Conservation (phyloP, 371 early-diverging fungal species). For the Phascolomyces articulosus region DNA sequence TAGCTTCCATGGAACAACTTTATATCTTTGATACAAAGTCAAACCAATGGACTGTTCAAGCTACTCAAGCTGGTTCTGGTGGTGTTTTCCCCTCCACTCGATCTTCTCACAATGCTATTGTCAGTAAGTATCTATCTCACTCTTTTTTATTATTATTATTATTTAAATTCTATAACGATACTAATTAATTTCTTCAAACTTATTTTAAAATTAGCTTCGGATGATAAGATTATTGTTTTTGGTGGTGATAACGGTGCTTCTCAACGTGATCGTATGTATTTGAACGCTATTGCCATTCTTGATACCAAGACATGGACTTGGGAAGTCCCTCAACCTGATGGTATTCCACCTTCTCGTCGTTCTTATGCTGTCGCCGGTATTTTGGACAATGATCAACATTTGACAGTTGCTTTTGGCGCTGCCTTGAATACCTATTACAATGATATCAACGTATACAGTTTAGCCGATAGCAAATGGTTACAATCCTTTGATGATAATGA, state of each 20-base stretch:
- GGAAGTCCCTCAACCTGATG: slow-evolving; percentile 31
- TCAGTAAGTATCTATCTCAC: slow-evolving; percentile 32
- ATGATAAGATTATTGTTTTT: slow-evolving; percentile 46
- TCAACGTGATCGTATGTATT: slow-evolving; percentile 30
- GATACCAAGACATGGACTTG: slow-evolving; percentile 52
- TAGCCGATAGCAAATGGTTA: slow-evolving; percentile 31
- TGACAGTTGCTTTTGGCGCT: slow-evolving; percentile 44
- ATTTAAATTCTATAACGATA: not conserved
- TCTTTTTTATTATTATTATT: not conserved
- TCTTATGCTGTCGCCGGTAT: slow-evolving; percentile 39
- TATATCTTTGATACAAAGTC: slow-evolving; percentile 31
- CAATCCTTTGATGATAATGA: slow-evolving; percentile 26
- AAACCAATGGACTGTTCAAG: slow-evolving; percentile 28
- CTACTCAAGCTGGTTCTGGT: not conserved
- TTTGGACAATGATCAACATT: slow-evolving; percentile 31
- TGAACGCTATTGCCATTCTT: slow-evolving; percentile 39
- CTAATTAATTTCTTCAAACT: not conserved
- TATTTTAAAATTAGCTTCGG: slow-evolving; percentile 27
- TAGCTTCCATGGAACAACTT: slow-evolving; percentile 12
- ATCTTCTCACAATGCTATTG: slow-evolving; percentile 36
- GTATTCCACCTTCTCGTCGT: slow-evolving; percentile 50
- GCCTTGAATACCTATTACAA: slow-evolving; percentile 46
- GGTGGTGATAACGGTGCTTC: slow-evolving; percentile 41
- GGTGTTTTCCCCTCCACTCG: slow-evolving; percentile 24
- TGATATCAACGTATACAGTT: slow-evolving; percentile 43